Evolutionary conservation across 1,284 basidiomycete species (phyloP), one percentile per base, ranked within the genome.

Genomic region (Microbotryum saponariae): DNA sequence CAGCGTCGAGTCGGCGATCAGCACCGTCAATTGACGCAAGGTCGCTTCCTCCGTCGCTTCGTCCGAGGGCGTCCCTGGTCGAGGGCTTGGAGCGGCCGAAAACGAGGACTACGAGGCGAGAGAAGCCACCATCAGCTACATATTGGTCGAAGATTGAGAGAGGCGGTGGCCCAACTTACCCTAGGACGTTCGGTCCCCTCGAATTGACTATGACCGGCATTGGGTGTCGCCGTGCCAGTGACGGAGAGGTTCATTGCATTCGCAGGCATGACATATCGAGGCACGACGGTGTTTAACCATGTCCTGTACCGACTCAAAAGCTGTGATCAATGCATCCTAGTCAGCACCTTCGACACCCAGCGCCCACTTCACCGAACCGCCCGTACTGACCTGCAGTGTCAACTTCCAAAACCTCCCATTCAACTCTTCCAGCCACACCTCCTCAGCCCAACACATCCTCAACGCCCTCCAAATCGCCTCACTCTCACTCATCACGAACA

Each of bases 351-450:
- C 10, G 33, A 37, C 14, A 10, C 37, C 14, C 37, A 18, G 14
- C 10, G 14, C 37, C 12, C 37, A 42, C 37, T 16, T 23, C 20
- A 12, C n/a, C n/a, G 33, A 6, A 29, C 3, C 12, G 21, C 7
- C 8, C 9, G 31, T 10, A 62, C 76, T 54, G 53, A 89, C 89
- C 82, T 96, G 92, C 44, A 97, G 76, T 4, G 85, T 88, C 61
- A 96, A 78, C 66, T 82, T 83, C 92, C 91, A 96, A 73, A 96
- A 94, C 56, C 87, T 82, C 74, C 86, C 81, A 29, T 82, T 81
- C 10, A 96, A 77, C 61, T 91, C 87, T 3, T 86, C 85, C 51
- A 96, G 84, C 74, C 83, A 93, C 14, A 93, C 80, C 51, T 91
- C 85, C 10, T 84, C 81, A 64, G 84, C 86, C 91, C 92, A 96